Conservation (phyloP, 2,329 filamentous ascomycete genomes). For the Xylariaceae sp. region DNA sequence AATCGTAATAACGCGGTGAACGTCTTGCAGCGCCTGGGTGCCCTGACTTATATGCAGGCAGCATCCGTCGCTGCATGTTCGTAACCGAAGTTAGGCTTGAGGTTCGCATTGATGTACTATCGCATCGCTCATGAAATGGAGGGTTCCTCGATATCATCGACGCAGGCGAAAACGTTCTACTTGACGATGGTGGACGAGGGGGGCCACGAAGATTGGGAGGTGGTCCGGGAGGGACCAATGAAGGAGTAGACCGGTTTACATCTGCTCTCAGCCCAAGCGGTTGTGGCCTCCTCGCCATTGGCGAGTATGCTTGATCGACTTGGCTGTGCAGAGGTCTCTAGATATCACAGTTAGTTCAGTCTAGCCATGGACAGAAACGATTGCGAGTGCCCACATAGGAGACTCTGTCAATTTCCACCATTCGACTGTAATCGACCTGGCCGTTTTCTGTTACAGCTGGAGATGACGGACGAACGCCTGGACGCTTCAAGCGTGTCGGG, state of each 20-base stretch:
- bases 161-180: conserved; percentile 35
- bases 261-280: conserved; percentile 39
- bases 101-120: conserved; percentile 38
- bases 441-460: conserved; percentile 46
- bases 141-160: conserved; percentile 30
- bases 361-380: not conserved
- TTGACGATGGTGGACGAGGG: conserved; percentile 20
- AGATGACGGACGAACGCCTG: conserved; percentile 45
- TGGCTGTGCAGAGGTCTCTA: conserved; percentile 43
- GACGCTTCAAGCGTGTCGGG: conserved; percentile 51
- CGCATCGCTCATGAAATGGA: conserved; percentile 32
- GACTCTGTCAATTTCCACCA: conserved; percentile 45
- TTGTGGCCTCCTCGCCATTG: conserved; percentile 34
- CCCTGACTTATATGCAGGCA: conserved; percentile 25
- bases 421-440: conserved; percentile 44
- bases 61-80: conserved; percentile 41
- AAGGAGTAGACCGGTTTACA: conserved; percentile 38
- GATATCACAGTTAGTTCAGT: conserved; percentile 10
- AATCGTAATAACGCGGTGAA: conserved; percentile 46
- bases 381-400: conserved; percentile 37
- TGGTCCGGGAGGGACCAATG: conserved; percentile 30
- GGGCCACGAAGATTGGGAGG: conserved; percentile 22
- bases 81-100: conserved; percentile 47
- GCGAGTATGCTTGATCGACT: conserved; percentile 37
- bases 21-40: conserved; percentile 23